Conservation (phyloP, 2,329 filamentous ascomycete genomes). For the Cylindrodendrum hubeiense region DNA sequence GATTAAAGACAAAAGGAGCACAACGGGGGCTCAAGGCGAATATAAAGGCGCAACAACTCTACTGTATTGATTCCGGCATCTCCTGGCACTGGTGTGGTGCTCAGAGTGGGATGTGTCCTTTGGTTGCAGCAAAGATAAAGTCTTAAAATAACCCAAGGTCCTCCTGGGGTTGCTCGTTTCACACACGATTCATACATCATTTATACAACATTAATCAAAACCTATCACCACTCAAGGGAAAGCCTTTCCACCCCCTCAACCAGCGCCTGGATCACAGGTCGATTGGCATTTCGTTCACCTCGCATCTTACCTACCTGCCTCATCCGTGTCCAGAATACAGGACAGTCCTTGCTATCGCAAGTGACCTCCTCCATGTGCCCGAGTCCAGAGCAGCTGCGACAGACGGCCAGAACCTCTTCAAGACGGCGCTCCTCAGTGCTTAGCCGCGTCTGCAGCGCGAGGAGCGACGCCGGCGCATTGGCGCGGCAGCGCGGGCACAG, state of each 20-base stretch:
- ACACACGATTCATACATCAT: too few species aligned
- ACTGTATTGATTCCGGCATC: too few species aligned
- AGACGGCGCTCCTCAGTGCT: constrained; percentile 73
- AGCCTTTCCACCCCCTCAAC: constrained; percentile 41
- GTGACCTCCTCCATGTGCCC: constrained; percentile 81
- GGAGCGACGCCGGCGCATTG: constrained; percentile 70
- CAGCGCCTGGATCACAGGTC: constrained; percentile 50
- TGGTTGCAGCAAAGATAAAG: too few species aligned
- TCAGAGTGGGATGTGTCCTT: too few species aligned
- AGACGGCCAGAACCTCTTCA: constrained; percentile 76
- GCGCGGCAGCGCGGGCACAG: constrained; percentile 71
- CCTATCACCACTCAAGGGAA: constrained; percentile 52
- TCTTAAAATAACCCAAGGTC: too few species aligned
- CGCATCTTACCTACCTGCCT: constrained; percentile 68
- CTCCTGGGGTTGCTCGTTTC: too few species aligned
- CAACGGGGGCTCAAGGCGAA: too few species aligned
- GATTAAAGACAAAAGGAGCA: too few species aligned
- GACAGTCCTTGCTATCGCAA: constrained; percentile 93
- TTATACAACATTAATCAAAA: neutral
- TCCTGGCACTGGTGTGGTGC: too few species aligned
- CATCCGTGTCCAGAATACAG: constrained; percentile 86
- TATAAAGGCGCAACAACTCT: too few species aligned
- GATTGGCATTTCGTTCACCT: constrained; percentile 50
- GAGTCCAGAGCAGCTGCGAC: constrained; percentile 82
- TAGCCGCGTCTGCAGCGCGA: constrained; percentile 73